Evolutionary conservation across 1,284 basidiomycete species (phyloP).

Genomic region (Sporisorium reilianum): DNA sequence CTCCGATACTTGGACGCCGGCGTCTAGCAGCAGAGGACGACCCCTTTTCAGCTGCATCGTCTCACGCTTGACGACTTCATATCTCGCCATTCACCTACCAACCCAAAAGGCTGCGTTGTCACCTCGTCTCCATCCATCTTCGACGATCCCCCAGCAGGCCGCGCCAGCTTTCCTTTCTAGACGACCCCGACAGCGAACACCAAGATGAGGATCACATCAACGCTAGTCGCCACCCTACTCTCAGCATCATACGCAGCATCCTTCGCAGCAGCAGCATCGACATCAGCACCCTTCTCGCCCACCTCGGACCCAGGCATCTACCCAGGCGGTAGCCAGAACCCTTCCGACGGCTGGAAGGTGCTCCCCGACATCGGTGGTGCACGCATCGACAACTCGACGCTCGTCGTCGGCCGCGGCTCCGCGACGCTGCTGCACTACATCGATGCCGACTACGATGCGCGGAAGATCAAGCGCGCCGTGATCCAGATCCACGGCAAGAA

Average conservation of each 20-base stretch:
- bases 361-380: slow-evolving; percentile 56
- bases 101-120: background rate
- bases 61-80: background rate
- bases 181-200: no score
- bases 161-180: no score
- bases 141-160: background rate
- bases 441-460: slow-evolving; percentile 41
- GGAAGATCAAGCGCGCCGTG: slow-evolving; percentile 58
- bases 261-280: background rate
- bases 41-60: background rate
- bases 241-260: background rate
- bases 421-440: slow-evolving; percentile 57
- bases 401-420: slow-evolving; percentile 38
- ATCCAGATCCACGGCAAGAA: slow-evolving; percentile 64
- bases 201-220: slow-evolving; percentile 7
- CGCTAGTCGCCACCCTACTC: background rate
- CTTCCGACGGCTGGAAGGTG: slow-evolving; percentile 39
- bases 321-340: slow-evolving; percentile 38
- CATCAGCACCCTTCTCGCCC: slow-evolving; percentile 5
- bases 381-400: slow-evolving; percentile 54
- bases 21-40: background rate
- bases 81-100: background rate
- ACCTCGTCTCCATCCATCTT: background rate
- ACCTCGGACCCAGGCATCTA: slow-evolving; percentile 51
- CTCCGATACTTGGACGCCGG: background rate